These are phyloP conservation scores for Datura wrightii DNA, from an alignment of 257 asterid genomes.

Conservation along the genomic window DNA sequence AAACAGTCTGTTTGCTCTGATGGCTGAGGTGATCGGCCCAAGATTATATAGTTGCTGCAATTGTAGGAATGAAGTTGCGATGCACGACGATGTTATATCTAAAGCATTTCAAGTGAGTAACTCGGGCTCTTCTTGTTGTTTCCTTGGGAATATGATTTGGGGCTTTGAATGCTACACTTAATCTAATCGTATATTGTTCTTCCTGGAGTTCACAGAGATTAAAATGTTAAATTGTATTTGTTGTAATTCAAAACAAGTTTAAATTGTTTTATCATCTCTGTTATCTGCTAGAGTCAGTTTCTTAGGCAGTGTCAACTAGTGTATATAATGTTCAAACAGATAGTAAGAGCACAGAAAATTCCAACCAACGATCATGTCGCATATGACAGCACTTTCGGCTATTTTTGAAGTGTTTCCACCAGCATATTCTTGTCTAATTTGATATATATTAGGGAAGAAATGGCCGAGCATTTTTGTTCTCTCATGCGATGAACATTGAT, in stretches of 20 bases:
- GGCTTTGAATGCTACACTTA: not conserved
- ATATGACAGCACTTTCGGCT: too few species aligned
- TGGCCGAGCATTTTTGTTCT: too few species aligned
- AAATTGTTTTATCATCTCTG: not conserved
- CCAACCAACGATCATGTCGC: too few species aligned
- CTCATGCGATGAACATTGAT: too few species aligned
- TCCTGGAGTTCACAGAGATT: not conserved
- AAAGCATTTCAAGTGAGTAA: conserved; percentile 50
- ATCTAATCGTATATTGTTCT: not conserved
- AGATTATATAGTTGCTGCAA: conserved; percentile 78
- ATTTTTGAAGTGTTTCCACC: too few species aligned
- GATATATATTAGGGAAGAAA: too few species aligned
- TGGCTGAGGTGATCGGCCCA: conserved; percentile 78
- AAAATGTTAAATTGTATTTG: not conserved
- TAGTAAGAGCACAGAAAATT: too few species aligned
- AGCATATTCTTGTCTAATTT: too few species aligned
- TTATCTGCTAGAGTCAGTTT: not conserved
- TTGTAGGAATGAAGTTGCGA: conserved; percentile 78
- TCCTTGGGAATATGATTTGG: not conserved
- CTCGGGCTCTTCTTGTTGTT: not conserved
- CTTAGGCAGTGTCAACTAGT: not conserved
- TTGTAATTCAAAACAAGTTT: not conserved
- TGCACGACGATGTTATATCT: conserved; percentile 54
- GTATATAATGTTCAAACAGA: too few species aligned
- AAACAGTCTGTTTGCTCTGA: conserved; percentile 18